These are phyloP conservation scores for Bryopsis sp. DNA, from an alignment of 139 green algal genomes.

Conservation along the genomic window DNA sequence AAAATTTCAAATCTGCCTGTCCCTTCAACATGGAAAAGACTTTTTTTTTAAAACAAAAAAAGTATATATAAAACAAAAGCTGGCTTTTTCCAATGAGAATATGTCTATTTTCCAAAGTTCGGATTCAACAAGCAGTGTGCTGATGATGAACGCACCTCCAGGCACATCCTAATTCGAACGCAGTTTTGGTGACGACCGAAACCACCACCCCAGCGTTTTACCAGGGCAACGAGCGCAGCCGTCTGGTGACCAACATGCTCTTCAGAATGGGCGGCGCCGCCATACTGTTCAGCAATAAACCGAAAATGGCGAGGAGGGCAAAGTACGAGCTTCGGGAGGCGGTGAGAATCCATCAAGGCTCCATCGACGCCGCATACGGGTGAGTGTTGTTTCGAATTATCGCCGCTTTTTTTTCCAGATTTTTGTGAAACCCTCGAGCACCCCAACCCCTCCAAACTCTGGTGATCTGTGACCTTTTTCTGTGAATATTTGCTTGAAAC, in stretches of 20 bases:
- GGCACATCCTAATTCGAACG: conserved; percentile 39
- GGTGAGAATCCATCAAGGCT: conserved; percentile 35
- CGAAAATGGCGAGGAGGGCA: not conserved
- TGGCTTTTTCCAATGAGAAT: no score
- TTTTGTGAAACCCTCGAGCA: not conserved
- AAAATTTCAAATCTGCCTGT: no score
- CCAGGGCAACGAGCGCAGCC: conserved; percentile 34
- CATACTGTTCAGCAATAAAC: conserved; percentile 40
- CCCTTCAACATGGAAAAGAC: no score
- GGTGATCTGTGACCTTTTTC: not conserved
- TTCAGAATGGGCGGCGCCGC: conserved; percentile 46
- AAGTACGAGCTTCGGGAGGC: conserved; percentile 43
- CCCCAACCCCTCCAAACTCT: not conserved
- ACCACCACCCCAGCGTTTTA: conserved; percentile 46
- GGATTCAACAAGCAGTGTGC: no score
- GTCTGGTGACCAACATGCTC: conserved; percentile 43
- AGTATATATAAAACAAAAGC: no score
- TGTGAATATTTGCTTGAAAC: not conserved
- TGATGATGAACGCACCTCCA: no score
- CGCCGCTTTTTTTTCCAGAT: not conserved
- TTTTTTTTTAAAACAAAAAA: no score
- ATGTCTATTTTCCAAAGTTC: no score
- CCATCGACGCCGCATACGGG: conserved; percentile 31
- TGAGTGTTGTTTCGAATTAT: conserved; percentile 10
- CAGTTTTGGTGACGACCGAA: conserved; percentile 46